A percentile compares a stretch with the other conserved stretches of the same genome.
Conservation (phyloP, 352 stramenopile genomes). For the Phytophthora rubi region DNA sequence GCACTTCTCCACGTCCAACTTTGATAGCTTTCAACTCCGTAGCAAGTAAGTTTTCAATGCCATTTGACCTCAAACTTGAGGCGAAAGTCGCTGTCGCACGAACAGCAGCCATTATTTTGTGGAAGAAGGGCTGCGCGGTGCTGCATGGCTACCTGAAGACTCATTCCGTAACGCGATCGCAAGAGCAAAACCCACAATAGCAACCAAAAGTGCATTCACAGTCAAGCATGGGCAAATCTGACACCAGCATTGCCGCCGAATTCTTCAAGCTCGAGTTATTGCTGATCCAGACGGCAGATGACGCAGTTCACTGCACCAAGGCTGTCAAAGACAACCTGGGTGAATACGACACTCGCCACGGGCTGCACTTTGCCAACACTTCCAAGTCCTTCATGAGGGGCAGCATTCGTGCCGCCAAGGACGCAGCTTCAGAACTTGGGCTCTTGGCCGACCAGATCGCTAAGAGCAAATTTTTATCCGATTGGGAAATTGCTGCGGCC, state of each 20-base stretch:
- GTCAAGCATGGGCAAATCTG: slow-evolving; percentile 25
- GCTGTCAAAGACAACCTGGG: slow-evolving; percentile 28
- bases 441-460: slow-evolving; percentile 23
- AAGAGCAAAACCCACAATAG: slow-evolving; percentile 1
- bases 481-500: slow-evolving; percentile 25
- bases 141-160: not conserved
- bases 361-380: slow-evolving; percentile 27
- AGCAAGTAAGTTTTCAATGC: too few species aligned
- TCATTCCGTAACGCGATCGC: slow-evolving; percentile 27
- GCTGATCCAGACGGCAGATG: slow-evolving; percentile 27
- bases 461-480: slow-evolving; percentile 13
- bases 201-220: not conserved
- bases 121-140: not conserved
- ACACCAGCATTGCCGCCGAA: slow-evolving; percentile 20
- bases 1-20: too few species aligned
- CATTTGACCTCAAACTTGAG: too few species aligned
- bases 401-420: slow-evolving; percentile 29
- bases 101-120: not conserved
- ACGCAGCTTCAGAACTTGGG: slow-evolving; percentile 21
- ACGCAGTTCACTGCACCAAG: slow-evolving; percentile 24
- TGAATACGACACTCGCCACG: slow-evolving; percentile 27
- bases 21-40: too few species aligned
- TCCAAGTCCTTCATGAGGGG: slow-evolving; percentile 32
- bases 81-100: not conserved
- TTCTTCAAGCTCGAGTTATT: slow-evolving; percentile 29